Evolutionary conservation across 805 yeast genomes (phyloP), one percentile per base, ranked within the genome.

Genomic region (Kazachstania psychrophila): DNA sequence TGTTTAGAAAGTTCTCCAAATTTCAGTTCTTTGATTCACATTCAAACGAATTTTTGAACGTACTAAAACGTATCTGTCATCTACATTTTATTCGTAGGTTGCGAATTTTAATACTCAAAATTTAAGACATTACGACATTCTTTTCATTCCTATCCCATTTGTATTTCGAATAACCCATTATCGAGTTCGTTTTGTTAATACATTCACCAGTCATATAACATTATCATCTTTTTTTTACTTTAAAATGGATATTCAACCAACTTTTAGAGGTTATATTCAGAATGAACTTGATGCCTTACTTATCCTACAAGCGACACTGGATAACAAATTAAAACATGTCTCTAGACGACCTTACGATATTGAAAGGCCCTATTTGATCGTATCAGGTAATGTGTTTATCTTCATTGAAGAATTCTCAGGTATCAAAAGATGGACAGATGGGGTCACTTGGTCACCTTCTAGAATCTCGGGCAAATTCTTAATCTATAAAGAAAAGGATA

Each of bases 361-460:
- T 14, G 96, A 87, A 56, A 66, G 95, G 12, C 49, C 68, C 1
- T 57, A 61, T 2, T 63, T 85, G 33, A 85, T 88, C 23, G 64
- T 68, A 37, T 76, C 85, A 12, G 96, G 96, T 0, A 74, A 76
- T 46, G 76, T 86, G 1, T 87, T 87, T 58, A 84, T 88, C 1
- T 87, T 87, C 51, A 73, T 80, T 31, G 95, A 88, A 58, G 84
- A 80, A 46, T 64, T 70, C 8, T 75, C 87, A 0, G 86, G 88
- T 2, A 86, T 88, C 41, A 82, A 82, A 54, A 67, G 96, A 40
- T 88, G 96, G 96, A 88, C 96, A 2, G 96, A 88, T 50, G 95
- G 96, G 11, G 72, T 84, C 8, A 68, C 86, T 11, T 88, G 96
- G 96, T 77, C 87, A 2, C 95, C 96, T 0, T 79, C 92, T 2